phyloP scores from a whole-genome alignment of 345 rosid genomes.

The Punica granatum region DNA sequence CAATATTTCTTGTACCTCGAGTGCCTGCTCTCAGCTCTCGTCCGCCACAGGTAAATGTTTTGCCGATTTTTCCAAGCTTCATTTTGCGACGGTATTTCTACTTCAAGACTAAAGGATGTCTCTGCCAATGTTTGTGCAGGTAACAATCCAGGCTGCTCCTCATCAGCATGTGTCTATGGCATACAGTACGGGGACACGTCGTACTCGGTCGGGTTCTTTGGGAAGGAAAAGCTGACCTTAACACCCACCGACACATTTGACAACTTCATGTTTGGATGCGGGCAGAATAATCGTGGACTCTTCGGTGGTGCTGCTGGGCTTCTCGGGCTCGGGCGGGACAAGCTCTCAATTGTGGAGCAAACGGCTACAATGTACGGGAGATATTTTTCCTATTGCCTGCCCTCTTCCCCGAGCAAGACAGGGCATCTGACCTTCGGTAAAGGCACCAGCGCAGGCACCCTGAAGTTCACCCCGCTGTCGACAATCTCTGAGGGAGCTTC shows the following conservation, averaged over 20 bases:
- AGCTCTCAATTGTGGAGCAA: constrained; percentile 61
- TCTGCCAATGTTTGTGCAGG: constrained; percentile 25
- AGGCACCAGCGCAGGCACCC: constrained; percentile 23
- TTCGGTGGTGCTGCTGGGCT: constrained; percentile 67
- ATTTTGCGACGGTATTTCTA: no score
- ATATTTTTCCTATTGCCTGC: constrained; percentile 80
- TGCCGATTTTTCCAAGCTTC: not conserved
- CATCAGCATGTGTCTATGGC: constrained; percentile 60
- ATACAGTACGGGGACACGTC: constrained; percentile 79
- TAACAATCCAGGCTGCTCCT: constrained; percentile 31
- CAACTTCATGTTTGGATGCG: constrained; percentile 65
- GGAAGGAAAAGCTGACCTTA: constrained; percentile 49
- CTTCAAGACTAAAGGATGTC: no score
- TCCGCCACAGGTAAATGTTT: constrained; percentile 42
- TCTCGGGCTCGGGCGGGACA: constrained; percentile 75
- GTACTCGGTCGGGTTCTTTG: constrained; percentile 55
- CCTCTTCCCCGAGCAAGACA: constrained; percentile 50
- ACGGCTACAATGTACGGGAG: constrained; percentile 48
- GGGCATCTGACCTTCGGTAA: constrained; percentile 73
- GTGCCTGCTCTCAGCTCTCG: constrained; percentile 32
- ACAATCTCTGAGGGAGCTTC: constrained; percentile 25
- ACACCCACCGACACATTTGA: constrained; percentile 37
- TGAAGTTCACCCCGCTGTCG: constrained; percentile 54
- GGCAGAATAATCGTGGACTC: constrained; percentile 72
- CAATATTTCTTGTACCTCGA: constrained; percentile 51